Conservation (phyloP, 768 basidiomycete species). For the Lentinula lateritia region DNA sequence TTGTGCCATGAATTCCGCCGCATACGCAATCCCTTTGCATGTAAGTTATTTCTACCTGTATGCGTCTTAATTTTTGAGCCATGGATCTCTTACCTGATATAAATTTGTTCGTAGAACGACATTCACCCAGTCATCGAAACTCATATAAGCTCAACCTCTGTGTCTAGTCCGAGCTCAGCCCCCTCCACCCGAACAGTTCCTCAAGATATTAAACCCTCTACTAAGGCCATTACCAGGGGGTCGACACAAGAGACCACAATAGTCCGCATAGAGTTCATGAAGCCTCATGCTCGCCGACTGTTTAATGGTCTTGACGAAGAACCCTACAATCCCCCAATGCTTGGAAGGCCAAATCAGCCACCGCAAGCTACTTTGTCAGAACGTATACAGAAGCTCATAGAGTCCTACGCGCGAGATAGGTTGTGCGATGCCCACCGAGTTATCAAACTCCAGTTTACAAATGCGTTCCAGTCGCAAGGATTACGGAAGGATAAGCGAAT, state of each 20-base stretch:
- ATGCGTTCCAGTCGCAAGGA: not conserved
- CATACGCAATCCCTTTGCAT: not conserved
- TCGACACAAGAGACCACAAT: not conserved
- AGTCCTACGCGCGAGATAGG: not conserved
- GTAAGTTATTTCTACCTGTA: not conserved
- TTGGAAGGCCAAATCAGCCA: not conserved
- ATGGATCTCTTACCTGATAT: no score
- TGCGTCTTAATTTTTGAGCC: no score
- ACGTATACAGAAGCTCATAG: not conserved
- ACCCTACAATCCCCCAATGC: not conserved
- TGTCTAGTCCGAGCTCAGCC: not conserved
- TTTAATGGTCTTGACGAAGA: not conserved
- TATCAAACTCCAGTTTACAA: not conserved
- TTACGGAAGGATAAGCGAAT: not conserved
- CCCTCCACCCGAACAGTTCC: no score
- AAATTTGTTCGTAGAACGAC: no score
- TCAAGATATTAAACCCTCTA: no score
- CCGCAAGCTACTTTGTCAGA: not conserved
- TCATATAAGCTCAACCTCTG: not conserved
- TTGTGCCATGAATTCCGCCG: not conserved
- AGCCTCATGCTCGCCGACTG: not conserved
- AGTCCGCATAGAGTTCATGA: not conserved
- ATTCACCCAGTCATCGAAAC: no score
- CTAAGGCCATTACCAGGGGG: no score
- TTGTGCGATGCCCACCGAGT: not conserved